Base-by-base conservation (phyloP, 305 asterid genomes). In the Fraxinus nigra region DNA sequence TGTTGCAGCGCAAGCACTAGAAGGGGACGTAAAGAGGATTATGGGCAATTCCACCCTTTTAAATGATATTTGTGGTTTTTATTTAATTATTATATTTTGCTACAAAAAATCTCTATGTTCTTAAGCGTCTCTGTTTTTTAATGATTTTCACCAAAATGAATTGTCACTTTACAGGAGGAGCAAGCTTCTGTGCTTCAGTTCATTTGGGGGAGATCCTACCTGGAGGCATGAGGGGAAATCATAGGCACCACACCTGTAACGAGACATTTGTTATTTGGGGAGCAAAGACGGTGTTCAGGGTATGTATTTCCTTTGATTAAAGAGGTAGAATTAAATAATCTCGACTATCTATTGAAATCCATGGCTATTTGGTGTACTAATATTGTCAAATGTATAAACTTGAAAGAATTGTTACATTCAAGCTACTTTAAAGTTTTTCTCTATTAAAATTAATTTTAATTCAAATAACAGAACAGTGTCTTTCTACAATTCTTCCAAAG, bases 231-330 rank as follows among this genome's bases (percentile, higher is more conserved):
- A 89, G 99, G 87, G 99, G 99, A 78, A 95, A 95, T 91, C 99
- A 95, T 75, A 90, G 97, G 79, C 99, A 93, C 88, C 98, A 92
- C 72, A 86, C 90, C 40, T 91, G 94, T 83, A 95, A 95, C 7
- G 98, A 95, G 93, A 95, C 99, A n/a, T 87, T 95, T 82, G 89
- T 95, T 7, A 87, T 95, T 78, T 95, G 99, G 98, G 99, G 99
- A 85, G 99, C 99, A 72, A 91, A 90, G 88, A 95, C 98, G 40
- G 79, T 93, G 77, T 92, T 92, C 81, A 87, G 98, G 94, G 99
- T 95, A 91, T 82, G 88, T 75, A 18, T 82, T 72, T 69, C 35
- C 77, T 80, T 76, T 82, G 75, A 35, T 43, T 20, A 18, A 32
- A 40, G 30, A 61, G 74, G 61, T 51, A 7, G 48, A 33, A 61